Evolutionary conservation across 75 land plant genomes (phyloP), one percentile per base, ranked within the genome.

Genomic region (Azolla pinnata): DNA sequence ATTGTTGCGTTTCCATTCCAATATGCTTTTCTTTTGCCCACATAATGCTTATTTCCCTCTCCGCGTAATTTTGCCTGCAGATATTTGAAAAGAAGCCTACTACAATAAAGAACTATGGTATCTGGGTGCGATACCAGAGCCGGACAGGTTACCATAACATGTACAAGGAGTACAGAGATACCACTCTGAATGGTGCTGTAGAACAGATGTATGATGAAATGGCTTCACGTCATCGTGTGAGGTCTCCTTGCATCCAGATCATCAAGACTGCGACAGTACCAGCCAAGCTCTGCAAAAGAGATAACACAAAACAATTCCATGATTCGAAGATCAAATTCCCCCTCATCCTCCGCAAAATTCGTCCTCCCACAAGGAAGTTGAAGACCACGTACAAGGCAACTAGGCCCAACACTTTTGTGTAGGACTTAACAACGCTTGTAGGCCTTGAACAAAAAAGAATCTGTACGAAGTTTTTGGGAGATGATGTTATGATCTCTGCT

Each of bases 141-240:
- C 71, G 86, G 27, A 83, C 83, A 26, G 86, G 86, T 19, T 83
- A 83, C 29, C 83, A 83, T 57, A 80, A 83, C 74, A 83, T 76
- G 83, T 76, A 80, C 83, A 83, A 83, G 83, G 86, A 83, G 54
- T 83, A 75, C 67, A 59, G 79, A 1, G 86, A 83, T 32, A 75
- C 75, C 20, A 83, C 83, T 14, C 44, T 83, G 31, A 83, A 83
- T 55, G 87, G 80, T 0, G 80, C 77, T 40, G 80, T 83, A 0
- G 87, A 80, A 49, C 75, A 74, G 23, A 80, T 83, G 82, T 79
- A 83, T 63, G 74, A 68, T 72, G 86, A 83, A 62, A 79, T 83
- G 86, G 86, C 82, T 42, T 83, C 82, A 40, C 86, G 79, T 9
- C 86, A 83, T 50, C 67, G 86, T 23, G 86, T 83, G 17, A 73